Evolutionary conservation across 371 early-diverging fungal species (phyloP).

Genomic region (Rhizopus sp.): DNA sequence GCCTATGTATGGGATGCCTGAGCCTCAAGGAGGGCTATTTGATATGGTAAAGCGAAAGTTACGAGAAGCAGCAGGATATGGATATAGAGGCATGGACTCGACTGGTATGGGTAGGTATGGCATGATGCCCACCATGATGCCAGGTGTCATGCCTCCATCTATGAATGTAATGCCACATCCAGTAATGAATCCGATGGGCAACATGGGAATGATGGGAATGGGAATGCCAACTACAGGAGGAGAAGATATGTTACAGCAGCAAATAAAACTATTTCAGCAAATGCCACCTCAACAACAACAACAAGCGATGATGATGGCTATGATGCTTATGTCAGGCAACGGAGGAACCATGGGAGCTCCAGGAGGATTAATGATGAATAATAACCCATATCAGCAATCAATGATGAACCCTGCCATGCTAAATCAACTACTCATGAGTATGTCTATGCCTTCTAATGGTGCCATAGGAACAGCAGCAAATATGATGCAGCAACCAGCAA

Average conservation of each 20-base stretch:
- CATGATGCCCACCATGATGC: slow-evolving; percentile 14
- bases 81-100: slow-evolving; percentile 3
- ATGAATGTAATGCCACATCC: too few relatives aligned
- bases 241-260: slow-evolving; percentile 10
- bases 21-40: slow-evolving; percentile 17
- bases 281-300: slow-evolving; percentile 18
- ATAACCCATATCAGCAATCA: slow-evolving; percentile 7
- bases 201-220: slow-evolving; percentile 13
- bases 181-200: slow-evolving; percentile 9
- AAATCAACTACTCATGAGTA: too few relatives aligned
- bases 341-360: neutral
- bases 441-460: too few relatives aligned
- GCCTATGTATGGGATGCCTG: slow-evolving; percentile 7
- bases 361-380: neutral
- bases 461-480: neutral
- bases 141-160: slow-evolving; percentile 10
- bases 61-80: slow-evolving; percentile 14
- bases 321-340: slow-evolving; percentile 13
- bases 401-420: neutral
- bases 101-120: slow-evolving; percentile 7
- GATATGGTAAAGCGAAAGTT: slow-evolving; percentile 18
- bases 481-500: slow-evolving; percentile 9
- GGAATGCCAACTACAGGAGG: too few relatives aligned
- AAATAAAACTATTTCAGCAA: slow-evolving; percentile 13
- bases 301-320: slow-evolving; percentile 14